phyloP scores from a whole-genome alignment of 2,329 filamentous ascomycete species.

The Davidsoniella virescens region DNA sequence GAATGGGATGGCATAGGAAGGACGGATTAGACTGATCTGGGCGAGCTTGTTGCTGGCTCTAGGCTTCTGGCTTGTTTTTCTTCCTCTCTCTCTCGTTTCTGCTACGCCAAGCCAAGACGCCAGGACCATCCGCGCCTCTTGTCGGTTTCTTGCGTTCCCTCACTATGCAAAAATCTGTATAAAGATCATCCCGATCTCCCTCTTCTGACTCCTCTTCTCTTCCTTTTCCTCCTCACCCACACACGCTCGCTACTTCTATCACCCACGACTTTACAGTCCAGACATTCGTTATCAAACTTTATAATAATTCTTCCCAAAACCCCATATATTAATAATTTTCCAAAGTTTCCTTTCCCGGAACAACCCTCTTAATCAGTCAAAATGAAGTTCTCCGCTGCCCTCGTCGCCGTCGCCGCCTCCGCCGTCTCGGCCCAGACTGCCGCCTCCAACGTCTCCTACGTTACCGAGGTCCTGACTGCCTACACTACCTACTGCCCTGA shows the following conservation, averaged over 20 bases:
- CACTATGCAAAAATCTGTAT: constrained; percentile 20
- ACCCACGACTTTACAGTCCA: constrained; percentile 12
- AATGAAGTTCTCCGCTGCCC: constrained; percentile 46
- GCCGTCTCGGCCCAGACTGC: constrained; percentile 24
- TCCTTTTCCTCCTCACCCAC: constrained; percentile 30
- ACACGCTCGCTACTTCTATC: constrained; percentile 22
- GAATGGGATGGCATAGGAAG: background rate
- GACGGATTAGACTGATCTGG: no score
- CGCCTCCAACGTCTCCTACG: constrained; percentile 34
- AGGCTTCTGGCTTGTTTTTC: background rate
- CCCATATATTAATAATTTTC: constrained; percentile 25
- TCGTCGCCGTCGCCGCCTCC: constrained; percentile 31
- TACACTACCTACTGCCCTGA: constrained; percentile 59
- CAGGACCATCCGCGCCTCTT: background rate
- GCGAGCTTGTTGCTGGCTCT: no score
- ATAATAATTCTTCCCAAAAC: constrained; percentile 16
- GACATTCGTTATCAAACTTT: constrained; percentile 13
- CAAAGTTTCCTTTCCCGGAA: constrained; percentile 21
- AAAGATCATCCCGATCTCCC: constrained; percentile 29
- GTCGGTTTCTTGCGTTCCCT: background rate
- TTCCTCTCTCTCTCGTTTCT: background rate
- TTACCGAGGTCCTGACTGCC: constrained; percentile 49
- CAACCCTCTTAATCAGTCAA: constrained; percentile 35
- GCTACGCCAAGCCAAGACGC: background rate
- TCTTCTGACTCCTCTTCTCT: constrained; percentile 17